Conservation (phyloP, 2,329 filamentous ascomycete species). For the Penicillium sp. region DNA sequence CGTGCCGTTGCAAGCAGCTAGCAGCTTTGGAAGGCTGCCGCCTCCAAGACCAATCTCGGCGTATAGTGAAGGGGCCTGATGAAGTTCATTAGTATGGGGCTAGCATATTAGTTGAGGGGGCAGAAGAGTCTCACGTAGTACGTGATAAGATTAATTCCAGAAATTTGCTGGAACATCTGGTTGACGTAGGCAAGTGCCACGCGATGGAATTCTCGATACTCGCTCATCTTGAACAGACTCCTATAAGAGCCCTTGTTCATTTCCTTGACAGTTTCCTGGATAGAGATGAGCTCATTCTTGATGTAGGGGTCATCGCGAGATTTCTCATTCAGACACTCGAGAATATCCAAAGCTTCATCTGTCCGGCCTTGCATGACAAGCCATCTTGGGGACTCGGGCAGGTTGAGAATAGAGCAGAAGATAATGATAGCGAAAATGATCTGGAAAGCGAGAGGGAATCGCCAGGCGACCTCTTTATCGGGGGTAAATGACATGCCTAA, state of each 20-base stretch:
- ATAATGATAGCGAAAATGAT: slow-evolving; percentile 55
- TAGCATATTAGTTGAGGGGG: no score
- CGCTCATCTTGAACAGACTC: slow-evolving; percentile 58
- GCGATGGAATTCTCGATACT: slow-evolving; percentile 55
- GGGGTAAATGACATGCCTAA: slow-evolving; percentile 49
- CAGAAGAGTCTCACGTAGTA: slow-evolving; percentile 32
- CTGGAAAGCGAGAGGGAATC: slow-evolving; percentile 57
- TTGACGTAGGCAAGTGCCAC: slow-evolving; percentile 55
- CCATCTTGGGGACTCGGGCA: slow-evolving; percentile 59
- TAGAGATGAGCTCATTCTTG: slow-evolving; percentile 46
- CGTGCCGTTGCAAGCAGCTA: slow-evolving; percentile 52
- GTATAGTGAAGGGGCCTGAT: slow-evolving; percentile 23
- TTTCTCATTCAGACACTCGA: slow-evolving; percentile 48
- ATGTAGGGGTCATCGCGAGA: slow-evolving; percentile 44
- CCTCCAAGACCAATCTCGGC: slow-evolving; percentile 20
- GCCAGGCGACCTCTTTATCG: slow-evolving; percentile 48
- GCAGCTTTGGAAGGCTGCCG: slow-evolving; percentile 28
- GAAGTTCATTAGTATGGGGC: neutral
- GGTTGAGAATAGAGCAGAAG: slow-evolving; percentile 43
- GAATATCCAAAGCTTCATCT: slow-evolving; percentile 50
- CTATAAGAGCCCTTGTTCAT: slow-evolving; percentile 49
- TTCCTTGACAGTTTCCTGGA: slow-evolving; percentile 52
- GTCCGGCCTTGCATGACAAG: slow-evolving; percentile 56
- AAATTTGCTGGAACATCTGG: slow-evolving; percentile 52
- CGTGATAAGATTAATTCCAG: slow-evolving; percentile 42